These are phyloP conservation scores for Dothiorella sarmentorum DNA, from an alignment of 2,329 filamentous ascomycete genomes.

Conservation along the genomic window DNA sequence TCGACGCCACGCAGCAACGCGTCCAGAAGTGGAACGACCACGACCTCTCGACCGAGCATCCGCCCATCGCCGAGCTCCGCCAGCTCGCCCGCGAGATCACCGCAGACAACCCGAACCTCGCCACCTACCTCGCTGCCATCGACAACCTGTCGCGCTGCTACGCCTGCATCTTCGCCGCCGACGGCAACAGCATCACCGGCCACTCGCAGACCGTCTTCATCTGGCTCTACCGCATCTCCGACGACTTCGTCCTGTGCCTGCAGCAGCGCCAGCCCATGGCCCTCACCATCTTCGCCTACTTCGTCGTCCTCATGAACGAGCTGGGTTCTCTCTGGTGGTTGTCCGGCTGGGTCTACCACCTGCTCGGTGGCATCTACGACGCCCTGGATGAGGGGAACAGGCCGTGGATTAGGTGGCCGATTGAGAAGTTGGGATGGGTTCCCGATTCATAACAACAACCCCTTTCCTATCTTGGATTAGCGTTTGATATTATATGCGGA, in stretches of 20 bases:
- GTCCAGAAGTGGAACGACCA: not conserved
- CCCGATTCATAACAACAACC: not conserved
- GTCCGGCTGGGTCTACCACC: slow-evolving; percentile 8
- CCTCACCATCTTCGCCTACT: slow-evolving; percentile 9
- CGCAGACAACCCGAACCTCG: not conserved
- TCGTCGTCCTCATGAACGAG: slow-evolving; percentile 3
- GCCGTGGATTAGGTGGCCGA: slow-evolving; percentile 8
- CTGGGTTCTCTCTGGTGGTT: slow-evolving; percentile 6
- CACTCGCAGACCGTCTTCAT: slow-evolving; percentile 3
- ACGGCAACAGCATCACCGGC: not conserved
- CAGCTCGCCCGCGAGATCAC: not conserved
- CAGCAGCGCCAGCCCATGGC: slow-evolving; percentile 5
- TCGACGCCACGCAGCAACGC: not conserved
- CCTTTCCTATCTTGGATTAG: too few species aligned
- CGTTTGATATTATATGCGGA: too few species aligned
- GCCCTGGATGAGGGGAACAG: slow-evolving; percentile 3
- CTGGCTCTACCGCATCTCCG: slow-evolving; percentile 7
- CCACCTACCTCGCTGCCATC: slow-evolving; percentile 1
- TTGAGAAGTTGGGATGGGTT: slow-evolving; percentile 14
- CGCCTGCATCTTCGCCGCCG: not conserved
- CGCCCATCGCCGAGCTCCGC: not conserved
- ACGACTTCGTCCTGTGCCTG: slow-evolving; percentile 6
- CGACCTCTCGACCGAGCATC: not conserved
- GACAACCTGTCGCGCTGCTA: not conserved
- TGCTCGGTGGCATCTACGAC: not conserved